phyloP scores from a whole-genome alignment of 208 protist genomes.

The Acanthamoeba sp. region DNA sequence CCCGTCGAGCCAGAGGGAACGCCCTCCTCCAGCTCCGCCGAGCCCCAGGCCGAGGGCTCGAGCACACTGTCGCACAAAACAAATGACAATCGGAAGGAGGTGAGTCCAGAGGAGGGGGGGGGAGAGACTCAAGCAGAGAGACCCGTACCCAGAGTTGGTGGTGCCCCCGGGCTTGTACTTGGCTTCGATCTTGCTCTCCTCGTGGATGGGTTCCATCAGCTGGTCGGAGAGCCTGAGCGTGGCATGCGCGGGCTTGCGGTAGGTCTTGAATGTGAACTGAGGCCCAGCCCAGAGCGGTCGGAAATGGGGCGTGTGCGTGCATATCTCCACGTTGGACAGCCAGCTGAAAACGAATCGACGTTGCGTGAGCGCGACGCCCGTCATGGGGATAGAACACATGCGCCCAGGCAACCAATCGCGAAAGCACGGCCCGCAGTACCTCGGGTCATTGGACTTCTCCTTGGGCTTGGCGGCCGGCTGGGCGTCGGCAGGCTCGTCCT shows the following conservation, averaged over 20 bases:
- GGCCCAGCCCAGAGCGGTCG: constrained; percentile 58
- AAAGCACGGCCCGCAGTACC: not conserved
- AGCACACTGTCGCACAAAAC: not conserved
- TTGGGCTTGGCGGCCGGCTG: not conserved
- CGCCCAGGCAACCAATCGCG: no score
- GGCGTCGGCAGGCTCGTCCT: not conserved
- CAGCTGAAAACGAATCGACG: constrained; percentile 20
- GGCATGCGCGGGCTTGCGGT: not conserved
- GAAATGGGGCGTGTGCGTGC: constrained; percentile 65
- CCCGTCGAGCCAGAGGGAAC: not conserved
- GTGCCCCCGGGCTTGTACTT: constrained; percentile 34
- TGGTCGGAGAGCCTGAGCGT: not conserved
- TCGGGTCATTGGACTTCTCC: constrained; percentile 39
- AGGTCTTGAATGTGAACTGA: constrained; percentile 72
- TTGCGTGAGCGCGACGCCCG: not conserved
- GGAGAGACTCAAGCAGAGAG: not conserved
- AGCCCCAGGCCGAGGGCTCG: not conserved
- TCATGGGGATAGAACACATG: no score
- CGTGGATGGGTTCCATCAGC: not conserved
- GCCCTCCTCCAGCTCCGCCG: not conserved
- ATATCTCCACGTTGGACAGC: constrained; percentile 70
- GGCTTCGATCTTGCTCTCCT: constrained; percentile 47
- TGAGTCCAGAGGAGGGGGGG: not conserved
- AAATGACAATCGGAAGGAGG: no score
- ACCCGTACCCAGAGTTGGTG: not conserved